phyloP scores from a whole-genome alignment of 495 filamentous ascomycete species.

The Daldinia decipiens region DNA sequence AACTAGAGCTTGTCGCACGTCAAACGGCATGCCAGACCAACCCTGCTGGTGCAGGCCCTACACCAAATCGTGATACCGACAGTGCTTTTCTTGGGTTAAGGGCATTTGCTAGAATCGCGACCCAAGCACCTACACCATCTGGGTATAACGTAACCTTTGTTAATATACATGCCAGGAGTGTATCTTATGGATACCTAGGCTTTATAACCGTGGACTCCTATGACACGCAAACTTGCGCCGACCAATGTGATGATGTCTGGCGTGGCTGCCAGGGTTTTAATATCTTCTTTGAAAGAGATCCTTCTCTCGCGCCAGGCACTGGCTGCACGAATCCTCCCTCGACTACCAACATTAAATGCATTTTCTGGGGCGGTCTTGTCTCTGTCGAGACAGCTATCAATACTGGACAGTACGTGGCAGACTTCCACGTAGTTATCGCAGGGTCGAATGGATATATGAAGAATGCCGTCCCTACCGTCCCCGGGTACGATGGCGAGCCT shows the following conservation, averaged over 20 bases:
- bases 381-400: conserved; percentile 49
- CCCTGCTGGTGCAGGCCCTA: conserved; percentile 48
- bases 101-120: conserved; percentile 34
- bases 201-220: conserved; percentile 54
- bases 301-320: conserved; percentile 49
- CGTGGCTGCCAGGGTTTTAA: conserved; percentile 53
- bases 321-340: conserved; percentile 57
- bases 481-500: conserved; percentile 47
- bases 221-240: conserved; percentile 53
- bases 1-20: conserved; percentile 14
- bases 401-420: conserved; percentile 49
- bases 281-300: conserved; percentile 61
- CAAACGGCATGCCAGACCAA: conserved; percentile 41
- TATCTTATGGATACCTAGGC: conserved; percentile 55
- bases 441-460: conserved; percentile 58
- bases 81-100: conserved; percentile 44
- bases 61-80: conserved; percentile 48
- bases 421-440: conserved; percentile 58
- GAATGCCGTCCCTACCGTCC: conserved; percentile 39
- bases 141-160: conserved; percentile 55
- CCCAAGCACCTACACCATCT: conserved; percentile 48
- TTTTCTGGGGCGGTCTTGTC: conserved; percentile 58
- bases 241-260: conserved; percentile 46
- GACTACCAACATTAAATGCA: conserved; percentile 64
- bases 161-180: conserved; percentile 50